phyloP scores from a whole-genome alignment of 2,329 filamentous ascomycete genomes.

The Ascochyta pisi region DNA sequence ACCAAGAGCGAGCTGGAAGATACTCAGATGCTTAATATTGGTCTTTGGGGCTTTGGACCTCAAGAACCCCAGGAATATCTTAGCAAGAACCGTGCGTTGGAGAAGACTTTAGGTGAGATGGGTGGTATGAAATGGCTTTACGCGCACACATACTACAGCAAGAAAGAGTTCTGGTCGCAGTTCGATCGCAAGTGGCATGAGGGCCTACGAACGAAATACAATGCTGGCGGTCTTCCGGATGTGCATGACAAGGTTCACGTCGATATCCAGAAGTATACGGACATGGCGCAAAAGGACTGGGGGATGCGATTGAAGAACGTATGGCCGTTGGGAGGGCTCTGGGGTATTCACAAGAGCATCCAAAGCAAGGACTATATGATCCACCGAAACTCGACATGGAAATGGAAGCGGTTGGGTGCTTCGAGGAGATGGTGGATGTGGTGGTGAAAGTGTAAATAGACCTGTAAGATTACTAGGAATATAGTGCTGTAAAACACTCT shows the following conservation, averaged over 20 bases:
- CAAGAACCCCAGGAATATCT: conserved; percentile 54
- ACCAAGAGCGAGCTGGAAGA: conserved; percentile 37
- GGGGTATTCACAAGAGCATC: conserved; percentile 50
- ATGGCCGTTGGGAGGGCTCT: conserved; percentile 50
- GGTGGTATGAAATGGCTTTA: conserved; percentile 75
- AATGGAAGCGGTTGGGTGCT: conserved; percentile 23
- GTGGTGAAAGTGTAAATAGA: conserved; percentile 1
- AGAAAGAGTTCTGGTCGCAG: conserved; percentile 71
- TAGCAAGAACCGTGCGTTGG: conserved; percentile 64
- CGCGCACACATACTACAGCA: conserved; percentile 71
- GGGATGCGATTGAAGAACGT: conserved; percentile 32
- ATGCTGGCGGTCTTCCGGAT: conserved; percentile 64
- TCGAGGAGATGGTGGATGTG: conserved; percentile 17
- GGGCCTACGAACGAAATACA: conserved; percentile 63
- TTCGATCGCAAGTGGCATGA: conserved; percentile 69
- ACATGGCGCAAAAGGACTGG: conserved; percentile 34
- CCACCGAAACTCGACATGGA: conserved; percentile 45
- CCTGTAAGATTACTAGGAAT: conserved; percentile 1
- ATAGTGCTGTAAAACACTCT: background rate
- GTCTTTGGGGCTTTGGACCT: conserved; percentile 78
- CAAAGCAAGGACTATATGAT: conserved; percentile 47
- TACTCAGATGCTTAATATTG: conserved; percentile 61
- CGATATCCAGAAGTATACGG: conserved; percentile 41
- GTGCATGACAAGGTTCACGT: conserved; percentile 73
- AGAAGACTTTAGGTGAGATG: conserved; percentile 64